phyloP scores from a whole-genome alignment of 768 basidiomycete species.

The Leccinum broughii region DNA sequence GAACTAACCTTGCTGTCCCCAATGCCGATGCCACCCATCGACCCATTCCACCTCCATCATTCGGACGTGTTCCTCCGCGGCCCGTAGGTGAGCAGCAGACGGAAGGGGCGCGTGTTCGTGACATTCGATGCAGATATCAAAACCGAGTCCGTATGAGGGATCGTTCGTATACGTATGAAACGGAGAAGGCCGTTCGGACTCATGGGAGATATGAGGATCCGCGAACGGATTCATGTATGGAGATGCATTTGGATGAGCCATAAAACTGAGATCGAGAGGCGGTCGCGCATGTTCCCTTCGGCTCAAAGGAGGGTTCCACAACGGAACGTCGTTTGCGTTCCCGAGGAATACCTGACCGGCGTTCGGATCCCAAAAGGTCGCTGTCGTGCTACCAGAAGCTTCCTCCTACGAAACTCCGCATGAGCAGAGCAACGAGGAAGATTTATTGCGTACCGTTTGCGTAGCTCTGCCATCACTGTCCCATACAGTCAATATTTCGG shows the following conservation, averaged over 20 bases:
- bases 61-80: conserved; percentile 73
- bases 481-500: conserved; percentile 65
- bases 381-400: conserved; percentile 35
- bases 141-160: conserved; percentile 59
- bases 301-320: conserved; percentile 32
- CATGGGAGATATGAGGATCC: conserved; percentile 14
- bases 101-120: conserved; percentile 81
- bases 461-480: conserved; percentile 9
- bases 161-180: conserved; percentile 42
- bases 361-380: conserved; percentile 51
- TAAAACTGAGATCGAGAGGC: background rate
- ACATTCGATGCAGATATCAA: conserved; percentile 87
- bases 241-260: background rate
- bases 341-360: conserved; percentile 78
- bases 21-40: conserved; percentile 37
- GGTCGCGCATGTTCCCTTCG: conserved; percentile 9
- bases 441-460: conserved; percentile 12
- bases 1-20: conserved; percentile 19
- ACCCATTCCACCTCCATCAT: conserved; percentile 69
- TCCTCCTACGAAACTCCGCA: conserved; percentile 18
- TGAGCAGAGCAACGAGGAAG: background rate
- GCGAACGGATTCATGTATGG: conserved; percentile 19
- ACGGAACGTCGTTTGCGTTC: conserved; percentile 79
- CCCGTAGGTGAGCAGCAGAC: conserved; percentile 59
- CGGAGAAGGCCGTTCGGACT: conserved; percentile 30